phyloP scores from a whole-genome alignment of 179 eudicot species.

The Vitellaria paradoxa region DNA sequence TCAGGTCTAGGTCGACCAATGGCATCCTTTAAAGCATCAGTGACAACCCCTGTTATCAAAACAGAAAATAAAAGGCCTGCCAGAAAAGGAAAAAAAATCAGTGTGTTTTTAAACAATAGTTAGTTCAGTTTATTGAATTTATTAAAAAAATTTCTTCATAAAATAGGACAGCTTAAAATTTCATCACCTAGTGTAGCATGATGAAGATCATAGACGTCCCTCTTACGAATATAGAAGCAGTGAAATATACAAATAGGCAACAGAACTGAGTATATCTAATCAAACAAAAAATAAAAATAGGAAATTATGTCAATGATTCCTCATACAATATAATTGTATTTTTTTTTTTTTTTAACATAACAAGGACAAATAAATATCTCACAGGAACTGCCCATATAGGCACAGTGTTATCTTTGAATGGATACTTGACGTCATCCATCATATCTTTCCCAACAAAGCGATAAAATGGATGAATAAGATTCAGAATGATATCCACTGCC shows the following conservation, averaged over 20 bases:
- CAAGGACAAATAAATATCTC: conserved; percentile 13
- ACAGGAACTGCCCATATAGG: conserved; percentile 65
- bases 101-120: conserved; percentile 1
- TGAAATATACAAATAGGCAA: conserved; percentile 34
- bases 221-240: conserved; percentile 35
- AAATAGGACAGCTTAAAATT: conserved; percentile 4
- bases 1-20: conserved; percentile 39
- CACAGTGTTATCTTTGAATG: conserved; percentile 55
- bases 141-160: not conserved
- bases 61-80: conserved; percentile 32
- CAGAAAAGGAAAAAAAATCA: not conserved
- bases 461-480: conserved; percentile 65
- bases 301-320: not conserved
- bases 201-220: conserved; percentile 50
- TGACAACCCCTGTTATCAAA: conserved; percentile 27
- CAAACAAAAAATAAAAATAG: not conserved
- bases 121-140: not conserved
- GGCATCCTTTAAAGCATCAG: conserved; percentile 31
- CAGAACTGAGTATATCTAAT: conserved; percentile 26
- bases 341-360: not conserved
- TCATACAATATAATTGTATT: not conserved
- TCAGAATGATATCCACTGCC: conserved; percentile 43
- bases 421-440: conserved; percentile 75
- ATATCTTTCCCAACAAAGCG: conserved; percentile 66
- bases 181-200: conserved; percentile 40